Conservation (phyloP, 176 grass and related monocot genomes). For the Eragrostis nindensis region DNA sequence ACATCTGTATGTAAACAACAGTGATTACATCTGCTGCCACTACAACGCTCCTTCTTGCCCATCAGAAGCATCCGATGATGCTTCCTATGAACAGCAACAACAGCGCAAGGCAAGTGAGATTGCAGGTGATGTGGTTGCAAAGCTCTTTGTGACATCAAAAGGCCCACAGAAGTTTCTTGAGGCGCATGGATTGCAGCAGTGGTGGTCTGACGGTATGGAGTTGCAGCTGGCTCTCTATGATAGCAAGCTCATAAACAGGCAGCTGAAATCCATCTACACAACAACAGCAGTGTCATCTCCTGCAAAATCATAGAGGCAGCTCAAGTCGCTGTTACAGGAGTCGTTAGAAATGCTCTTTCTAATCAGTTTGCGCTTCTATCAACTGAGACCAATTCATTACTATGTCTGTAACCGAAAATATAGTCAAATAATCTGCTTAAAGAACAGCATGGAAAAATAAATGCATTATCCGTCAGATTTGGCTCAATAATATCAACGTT, state of each 20-base stretch:
- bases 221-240: conserved; percentile 67
- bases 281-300: conserved; percentile 34
- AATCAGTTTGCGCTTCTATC: conserved; percentile 29
- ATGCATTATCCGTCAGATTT: not conserved
- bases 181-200: conserved; percentile 86
- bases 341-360: conserved; percentile 37
- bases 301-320: conserved; percentile 40
- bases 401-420: not conserved
- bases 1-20: conserved; percentile 86
- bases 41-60: conserved; percentile 66
- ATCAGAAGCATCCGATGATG: conserved; percentile 38
- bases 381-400: conserved; percentile 34
- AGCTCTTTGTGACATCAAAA: conserved; percentile 81
- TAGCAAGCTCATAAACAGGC: conserved; percentile 85
- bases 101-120: conserved; percentile 44
- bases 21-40: conserved; percentile 89
- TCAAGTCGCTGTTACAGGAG: not conserved
- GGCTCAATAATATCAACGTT: not conserved
- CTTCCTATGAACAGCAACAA: conserved; percentile 32
- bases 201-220: conserved; percentile 94
- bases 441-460: conserved; percentile 36
- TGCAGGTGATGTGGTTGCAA: conserved; percentile 49
- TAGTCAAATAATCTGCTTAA: conserved; percentile 25
- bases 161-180: conserved; percentile 80
- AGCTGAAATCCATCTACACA: conserved; percentile 78